Evolutionary conservation across 2,329 filamentous ascomycete species (phyloP).

Genomic region (Trichoderma hamatum): DNA sequence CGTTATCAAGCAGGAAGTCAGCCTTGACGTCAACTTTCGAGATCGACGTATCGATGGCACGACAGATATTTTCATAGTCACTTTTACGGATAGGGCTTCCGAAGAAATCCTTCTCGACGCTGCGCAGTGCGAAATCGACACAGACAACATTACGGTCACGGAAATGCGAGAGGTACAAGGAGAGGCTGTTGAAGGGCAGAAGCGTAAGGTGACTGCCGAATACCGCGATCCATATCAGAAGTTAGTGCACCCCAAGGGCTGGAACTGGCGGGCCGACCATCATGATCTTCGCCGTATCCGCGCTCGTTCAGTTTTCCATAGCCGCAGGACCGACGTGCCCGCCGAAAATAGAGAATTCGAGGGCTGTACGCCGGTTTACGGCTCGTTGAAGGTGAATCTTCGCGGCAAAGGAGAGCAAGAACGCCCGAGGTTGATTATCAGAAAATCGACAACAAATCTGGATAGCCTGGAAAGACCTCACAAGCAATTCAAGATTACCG

Average conservation of each 20-base stretch:
- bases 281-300: slow-evolving; percentile 73
- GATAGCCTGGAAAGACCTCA: slow-evolving; percentile 45
- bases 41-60: slow-evolving; percentile 74
- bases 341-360: slow-evolving; percentile 58
- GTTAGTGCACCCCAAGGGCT: slow-evolving; percentile 62
- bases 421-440: slow-evolving; percentile 48
- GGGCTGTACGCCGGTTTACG: slow-evolving; percentile 60
- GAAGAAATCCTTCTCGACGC: slow-evolving; percentile 63
- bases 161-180: slow-evolving; percentile 44
- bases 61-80: slow-evolving; percentile 78
- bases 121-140: slow-evolving; percentile 63
- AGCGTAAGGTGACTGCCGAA: slow-evolving; percentile 45
- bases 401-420: slow-evolving; percentile 46
- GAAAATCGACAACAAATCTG: slow-evolving; percentile 45
- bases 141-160: slow-evolving; percentile 55
- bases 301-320: slow-evolving; percentile 58
- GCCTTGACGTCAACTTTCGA: slow-evolving; percentile 85
- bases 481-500: slow-evolving; percentile 55
- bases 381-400: slow-evolving; percentile 53
- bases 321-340: slow-evolving; percentile 56
- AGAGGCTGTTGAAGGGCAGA: slow-evolving; percentile 42
- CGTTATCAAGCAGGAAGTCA: slow-evolving; percentile 82
- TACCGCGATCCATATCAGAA: slow-evolving; percentile 69
- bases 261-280: slow-evolving; percentile 70
- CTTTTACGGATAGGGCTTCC: slow-evolving; percentile 60